Percentiles rank a stretch among this genome's conserved stretches.
Conservation (phyloP, 768 basidiomycete species). For the Hebeloma cylindrosporum region DNA sequence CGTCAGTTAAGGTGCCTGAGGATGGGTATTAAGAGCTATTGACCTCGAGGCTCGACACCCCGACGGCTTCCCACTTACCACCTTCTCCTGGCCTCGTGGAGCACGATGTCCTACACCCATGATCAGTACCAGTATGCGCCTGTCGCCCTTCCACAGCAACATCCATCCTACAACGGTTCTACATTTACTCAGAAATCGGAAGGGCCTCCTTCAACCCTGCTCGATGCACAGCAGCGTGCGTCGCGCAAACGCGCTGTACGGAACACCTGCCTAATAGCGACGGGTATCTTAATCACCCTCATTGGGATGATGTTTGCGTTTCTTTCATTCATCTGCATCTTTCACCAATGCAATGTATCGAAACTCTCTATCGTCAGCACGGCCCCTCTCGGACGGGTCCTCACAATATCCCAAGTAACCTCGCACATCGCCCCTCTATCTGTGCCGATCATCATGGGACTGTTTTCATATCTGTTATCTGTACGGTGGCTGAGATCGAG, state of each 20-base stretch:
- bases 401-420: slow-evolving; percentile 6
- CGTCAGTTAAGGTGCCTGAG: neutral
- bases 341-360: slow-evolving; percentile 3
- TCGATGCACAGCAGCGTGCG: neutral
- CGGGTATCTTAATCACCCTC: neutral
- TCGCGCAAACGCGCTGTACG: neutral
- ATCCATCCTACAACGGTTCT: neutral
- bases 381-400: slow-evolving; percentile 2
- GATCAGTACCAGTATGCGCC: neutral
- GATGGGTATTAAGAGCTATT: neutral
- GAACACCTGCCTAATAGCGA: neutral
- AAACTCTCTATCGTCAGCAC: slow-evolving; percentile 2
- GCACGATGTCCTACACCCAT: neutral
- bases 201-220: neutral
- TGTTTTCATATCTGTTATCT: slow-evolving; percentile 1
- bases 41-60: neutral
- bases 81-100: neutral
- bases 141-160: neutral
- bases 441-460: slow-evolving; percentile 4
- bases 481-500: slow-evolving; percentile 4
- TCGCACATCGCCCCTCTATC: slow-evolving; percentile 3
- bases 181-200: neutral
- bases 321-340: slow-evolving; percentile 6
- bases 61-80: neutral
- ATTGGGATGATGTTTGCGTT: neutral